phyloP scores from a whole-genome alignment of 257 asterid species.

The Nicotiana attenuata region DNA sequence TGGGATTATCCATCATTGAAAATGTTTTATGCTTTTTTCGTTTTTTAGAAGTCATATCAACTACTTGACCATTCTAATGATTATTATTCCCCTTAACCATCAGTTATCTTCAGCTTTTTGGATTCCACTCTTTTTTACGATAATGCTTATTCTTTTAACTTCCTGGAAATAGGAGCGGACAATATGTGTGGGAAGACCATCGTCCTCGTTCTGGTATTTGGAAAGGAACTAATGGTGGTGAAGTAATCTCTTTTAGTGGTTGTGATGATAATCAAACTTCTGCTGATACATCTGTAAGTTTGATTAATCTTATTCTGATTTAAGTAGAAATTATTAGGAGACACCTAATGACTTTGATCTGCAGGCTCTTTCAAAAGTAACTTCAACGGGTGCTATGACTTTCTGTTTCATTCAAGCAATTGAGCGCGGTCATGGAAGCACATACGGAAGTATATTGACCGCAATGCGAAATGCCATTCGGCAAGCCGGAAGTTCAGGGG shows the following conservation, averaged over 20 bases:
- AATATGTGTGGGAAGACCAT: constrained; percentile 93
- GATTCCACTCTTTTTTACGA: neutral
- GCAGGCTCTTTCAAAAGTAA: constrained; percentile 86
- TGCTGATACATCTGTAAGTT: constrained; percentile 89
- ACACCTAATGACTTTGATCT: constrained; percentile 15
- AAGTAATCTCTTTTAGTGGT: constrained; percentile 88
- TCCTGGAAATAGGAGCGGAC: constrained; percentile 57
- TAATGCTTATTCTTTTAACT: neutral
- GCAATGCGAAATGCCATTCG: constrained; percentile 87
- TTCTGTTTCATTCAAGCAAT: constrained; percentile 97
- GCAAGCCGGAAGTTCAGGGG: constrained; percentile 49
- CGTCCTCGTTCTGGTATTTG: constrained; percentile 85
- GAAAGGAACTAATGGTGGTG: constrained; percentile 94
- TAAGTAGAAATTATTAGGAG: neutral
- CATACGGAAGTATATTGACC: constrained; percentile 67
- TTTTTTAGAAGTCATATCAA: neutral
- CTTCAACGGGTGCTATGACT: constrained; percentile 98
- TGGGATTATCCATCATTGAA: neutral
- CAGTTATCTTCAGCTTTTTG: neutral
- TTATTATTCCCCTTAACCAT: too few species aligned
- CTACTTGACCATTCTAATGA: too few species aligned
- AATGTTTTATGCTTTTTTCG: neutral
- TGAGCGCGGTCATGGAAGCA: constrained; percentile 78
- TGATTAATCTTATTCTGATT: constrained; percentile 4
- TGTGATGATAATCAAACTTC: constrained; percentile 96